Conservation (phyloP, 495 filamentous ascomycete genomes). For the Podospora tetraspora region DNA sequence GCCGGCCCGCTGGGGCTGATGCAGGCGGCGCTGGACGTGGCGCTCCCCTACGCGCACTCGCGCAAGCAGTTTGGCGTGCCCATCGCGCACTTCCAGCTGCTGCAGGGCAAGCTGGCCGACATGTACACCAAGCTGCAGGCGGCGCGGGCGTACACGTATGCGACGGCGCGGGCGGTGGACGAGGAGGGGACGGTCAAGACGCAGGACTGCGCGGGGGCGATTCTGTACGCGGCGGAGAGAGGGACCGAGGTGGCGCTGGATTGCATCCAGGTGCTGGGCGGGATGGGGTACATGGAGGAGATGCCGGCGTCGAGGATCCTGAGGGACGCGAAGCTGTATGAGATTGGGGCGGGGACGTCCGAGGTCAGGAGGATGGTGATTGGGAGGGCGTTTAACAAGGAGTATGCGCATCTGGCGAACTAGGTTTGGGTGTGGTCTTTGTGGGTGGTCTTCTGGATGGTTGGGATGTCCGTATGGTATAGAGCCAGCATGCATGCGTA, state of each 20-base stretch:
- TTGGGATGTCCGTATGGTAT: neutral
- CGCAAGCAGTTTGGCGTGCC: constrained; percentile 84
- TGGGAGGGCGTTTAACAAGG: constrained; percentile 88
- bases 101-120: constrained; percentile 90
- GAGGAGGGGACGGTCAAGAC: constrained; percentile 65
- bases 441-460: neutral
- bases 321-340: constrained; percentile 79
- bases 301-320: constrained; percentile 81
- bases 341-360: constrained; percentile 94
- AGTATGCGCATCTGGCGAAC: constrained; percentile 54
- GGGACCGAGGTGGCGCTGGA: constrained; percentile 87
- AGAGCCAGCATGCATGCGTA: neutral
- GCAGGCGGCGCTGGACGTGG: constrained; percentile 84
- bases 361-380: constrained; percentile 94
- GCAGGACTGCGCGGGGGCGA: constrained; percentile 91
- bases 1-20: constrained; percentile 92
- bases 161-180: constrained; percentile 71
- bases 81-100: constrained; percentile 87
- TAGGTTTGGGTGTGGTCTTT: constrained; percentile 3
- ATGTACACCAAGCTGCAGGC: constrained; percentile 95
- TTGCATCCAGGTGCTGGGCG: constrained; percentile 90
- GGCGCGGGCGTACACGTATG: constrained; percentile 71
- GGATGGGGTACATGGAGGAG: constrained; percentile 95
- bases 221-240: constrained; percentile 88
- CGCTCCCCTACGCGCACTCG: constrained; percentile 82